Evolutionary conservation across 768 basidiomycete species (phyloP), one percentile per base, ranked within the genome.

Genomic region (Cystobasidium tubakii): DNA sequence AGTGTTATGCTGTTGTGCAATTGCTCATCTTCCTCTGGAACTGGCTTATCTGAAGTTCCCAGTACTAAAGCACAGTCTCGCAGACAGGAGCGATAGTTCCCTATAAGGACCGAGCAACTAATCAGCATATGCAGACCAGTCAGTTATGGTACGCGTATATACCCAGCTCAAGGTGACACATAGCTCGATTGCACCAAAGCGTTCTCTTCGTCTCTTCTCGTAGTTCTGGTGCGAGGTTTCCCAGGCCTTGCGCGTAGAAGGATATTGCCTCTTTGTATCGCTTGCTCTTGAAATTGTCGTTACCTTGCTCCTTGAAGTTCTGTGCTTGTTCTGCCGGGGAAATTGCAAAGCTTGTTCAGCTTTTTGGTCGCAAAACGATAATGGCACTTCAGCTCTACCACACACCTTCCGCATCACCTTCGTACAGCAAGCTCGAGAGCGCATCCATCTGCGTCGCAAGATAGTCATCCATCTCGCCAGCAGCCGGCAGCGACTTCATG

Each of bases 291-390:
- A 90, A 95, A 78, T 95, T 91, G 70, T 94, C 92, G 80, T 97
- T 98, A 3, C 93, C 96, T 80, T 95, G 91, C 66, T 91, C 88
- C 81, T 96, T 97, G 82, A 97, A 96, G 79, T 90, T 93, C 75
- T 87, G 85, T 0, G 95, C 92, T 76, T 92, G 84, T 81, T 98
- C 96, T 95, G 76, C 31, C n/a, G 50, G 0, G 29, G 73, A 43
- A 7, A 1, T 36, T 7, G 3, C 27, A 67, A 25, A 15, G 33
- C n/a, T 23, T 62, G 36, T 17, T 67, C 50, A 77, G 15, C 21
- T 50, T 12, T 21, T 15, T n/a, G 33, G 34, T 31, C 13, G 57
- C 57, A 29, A 34, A 17, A 4, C 13, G 53, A 60, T 60, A 12
- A 25, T 65, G 63, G 63, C 17, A 25, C 25, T 10, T 7, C 34